Base-by-base conservation (phyloP, 2,329 filamentous ascomycete genomes). In the Hortaea werneckii region DNA sequence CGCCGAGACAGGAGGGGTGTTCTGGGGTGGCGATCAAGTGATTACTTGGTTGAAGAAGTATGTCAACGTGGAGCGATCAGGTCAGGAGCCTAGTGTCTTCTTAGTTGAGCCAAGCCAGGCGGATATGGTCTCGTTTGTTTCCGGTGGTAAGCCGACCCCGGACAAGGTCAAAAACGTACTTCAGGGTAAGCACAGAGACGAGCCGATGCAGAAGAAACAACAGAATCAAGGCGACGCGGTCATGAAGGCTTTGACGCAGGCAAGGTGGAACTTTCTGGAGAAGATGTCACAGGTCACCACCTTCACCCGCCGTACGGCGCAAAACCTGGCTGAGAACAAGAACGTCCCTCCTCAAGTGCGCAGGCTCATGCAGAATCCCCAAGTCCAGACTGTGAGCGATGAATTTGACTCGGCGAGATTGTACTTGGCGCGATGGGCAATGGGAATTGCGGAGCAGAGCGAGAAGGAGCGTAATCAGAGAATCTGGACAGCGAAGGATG, bases 21-120 rank as follows among this genome's bases (percentile, higher is more conserved):
- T 95, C 61, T 98, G 94, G 92, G 94, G 92, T 46, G 92, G 92
- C 5, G 92, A 98, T 62, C 90, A 98, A 68, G 85, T 96, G 0
- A 65, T 98, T 41, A 77, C 87, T 45, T 98, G 94, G 92, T 61
- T 98, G 57, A 86, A 82, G 62, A 76, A 82, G 62, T 95, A 95
- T 65, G 79, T 92, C 5, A 76, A 74, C 13, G 80, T 98, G 10
- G 86, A 96, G 65, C 76, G 87, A 48, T 94, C 87, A 32, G 79
- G 76, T 1, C 87, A 86, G 1, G 94, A 98, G 61, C 85, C 85
- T 1, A 95, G 87, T 54, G 83, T 94, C 27, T 98, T 95, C 60
- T 72, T 98, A 26, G 77, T 98, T 35, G 87, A 98, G 54, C 92
- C 92, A 0, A 84, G 76, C 9, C 78, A 82, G 50, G 89, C 94